Base-by-base conservation (phyloP, 2,329 filamentous ascomycete species). In the Trematosphaeria pertusa region DNA sequence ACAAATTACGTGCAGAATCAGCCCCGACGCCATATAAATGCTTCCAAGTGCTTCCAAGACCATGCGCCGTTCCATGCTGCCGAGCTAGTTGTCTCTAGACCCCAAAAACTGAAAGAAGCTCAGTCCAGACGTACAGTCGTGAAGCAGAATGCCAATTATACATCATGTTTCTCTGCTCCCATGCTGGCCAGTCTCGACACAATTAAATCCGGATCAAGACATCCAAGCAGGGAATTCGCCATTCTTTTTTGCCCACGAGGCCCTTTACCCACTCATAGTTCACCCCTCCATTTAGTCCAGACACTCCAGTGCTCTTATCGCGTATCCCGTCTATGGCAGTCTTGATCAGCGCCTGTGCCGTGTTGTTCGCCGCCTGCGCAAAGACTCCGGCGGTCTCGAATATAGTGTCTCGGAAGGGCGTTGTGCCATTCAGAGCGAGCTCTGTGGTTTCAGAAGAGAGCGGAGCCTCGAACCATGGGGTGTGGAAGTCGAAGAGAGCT, bases 391-490 rank as follows among this genome's bases (percentile, higher is more conserved):
- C 85, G 0, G 89, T 94, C 19, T 70, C 67, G 14, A 64, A 42
- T 6, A 67, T 86, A 84, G 62, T 90, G 88, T 49, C 89, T 68
- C 53, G 81, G 75, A 17, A 70, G 57, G 30, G 73, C 54, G 57
- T 59, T 11, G 65, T 64, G 9, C 62, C 61, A 40, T 71, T 71
- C 34, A 67, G 56, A 14, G 62, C 60, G 14, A 64, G 37, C 19
- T 61, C 61, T 11, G 64, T 59, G 19, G 70, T 70, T 15, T 70
- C 61, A 21, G 63, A 33, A 30, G 55, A 30, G 28, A 73, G 58
- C 54, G 89, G 83, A n/a, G 92, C 87, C 60, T 92, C 86, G 73
- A 97, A 97, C 93, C 92, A 97, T 76, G 95, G 91, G 64, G 86
- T 88, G 59, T 80, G 82, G 64, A 97, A 88, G 77, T 97, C 93